Evolutionary conservation across 1,139 yeast species (phyloP).

Genomic region (Candida labiduridarum): DNA sequence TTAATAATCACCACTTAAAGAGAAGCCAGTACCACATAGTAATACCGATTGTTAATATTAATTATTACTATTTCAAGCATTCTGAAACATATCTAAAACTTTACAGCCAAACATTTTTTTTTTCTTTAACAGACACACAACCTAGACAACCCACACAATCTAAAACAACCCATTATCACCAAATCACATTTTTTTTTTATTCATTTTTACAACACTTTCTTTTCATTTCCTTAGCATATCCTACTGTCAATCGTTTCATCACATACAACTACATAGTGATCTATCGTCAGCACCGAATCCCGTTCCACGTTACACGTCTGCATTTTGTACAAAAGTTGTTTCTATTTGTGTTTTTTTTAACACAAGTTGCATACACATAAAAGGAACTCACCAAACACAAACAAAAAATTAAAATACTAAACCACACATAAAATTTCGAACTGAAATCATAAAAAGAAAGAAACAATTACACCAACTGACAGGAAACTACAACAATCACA

Average conservation of each 20-base stretch:
- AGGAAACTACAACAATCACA: too few relatives aligned
- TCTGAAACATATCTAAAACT: constrained; percentile 1
- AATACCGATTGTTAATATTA: neutral
- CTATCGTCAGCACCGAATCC: too few relatives aligned
- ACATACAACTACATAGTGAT: too few relatives aligned
- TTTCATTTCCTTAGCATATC: too few relatives aligned
- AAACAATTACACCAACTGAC: neutral
- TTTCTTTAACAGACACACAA: neutral
- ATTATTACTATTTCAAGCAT: neutral
- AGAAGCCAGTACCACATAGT: neutral
- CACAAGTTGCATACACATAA: neutral
- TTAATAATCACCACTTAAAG: neutral
- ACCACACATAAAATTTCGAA: constrained; percentile 1
- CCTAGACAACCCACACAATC: too few relatives aligned
- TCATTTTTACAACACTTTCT: too few relatives aligned
- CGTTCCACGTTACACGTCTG: neutral
- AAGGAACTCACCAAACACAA: too few relatives aligned
- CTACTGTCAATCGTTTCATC: too few relatives aligned
- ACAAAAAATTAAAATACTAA: too few relatives aligned
- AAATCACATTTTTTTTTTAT: too few relatives aligned
- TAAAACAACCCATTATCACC: too few relatives aligned
- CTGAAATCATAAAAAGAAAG: neutral
- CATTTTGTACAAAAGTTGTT: neutral
- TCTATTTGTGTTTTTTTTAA: neutral
- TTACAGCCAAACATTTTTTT: neutral